Evolutionary conservation across 2,329 filamentous ascomycete species (phyloP).

Genomic region (Onygenales sp.): DNA sequence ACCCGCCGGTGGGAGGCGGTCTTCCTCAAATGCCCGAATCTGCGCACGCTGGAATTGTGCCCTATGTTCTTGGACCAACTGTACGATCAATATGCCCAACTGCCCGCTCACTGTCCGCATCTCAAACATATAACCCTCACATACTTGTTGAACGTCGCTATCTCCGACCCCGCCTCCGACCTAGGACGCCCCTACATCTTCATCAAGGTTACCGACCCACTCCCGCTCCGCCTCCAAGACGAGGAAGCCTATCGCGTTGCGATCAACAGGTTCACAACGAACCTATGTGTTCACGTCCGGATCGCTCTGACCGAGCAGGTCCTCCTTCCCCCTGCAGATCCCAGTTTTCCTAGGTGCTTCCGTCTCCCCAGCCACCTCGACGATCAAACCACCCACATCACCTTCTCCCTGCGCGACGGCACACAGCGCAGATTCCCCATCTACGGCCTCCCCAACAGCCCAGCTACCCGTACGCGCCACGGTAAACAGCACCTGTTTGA

Average conservation of each 20-base stretch:
- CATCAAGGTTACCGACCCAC: neutral
- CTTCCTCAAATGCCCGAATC: neutral
- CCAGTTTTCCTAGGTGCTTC: neutral
- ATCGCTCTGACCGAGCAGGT: neutral
- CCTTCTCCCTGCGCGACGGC: neutral
- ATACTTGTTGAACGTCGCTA: neutral
- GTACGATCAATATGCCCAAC: neutral
- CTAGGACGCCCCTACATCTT: neutral
- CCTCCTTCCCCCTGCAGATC: neutral
- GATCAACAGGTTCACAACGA: neutral
- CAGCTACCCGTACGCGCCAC: neutral
- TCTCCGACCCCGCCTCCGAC: no score
- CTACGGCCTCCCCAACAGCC: constrained; percentile 1
- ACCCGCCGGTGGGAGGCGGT: neutral
- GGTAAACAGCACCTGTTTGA: neutral
- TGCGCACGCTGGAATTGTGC: neutral
- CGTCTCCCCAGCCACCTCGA: neutral
- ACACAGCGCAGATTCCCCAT: neutral
- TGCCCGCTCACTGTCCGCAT: neutral
- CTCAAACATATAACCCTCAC: neutral
- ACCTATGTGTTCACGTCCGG: neutral
- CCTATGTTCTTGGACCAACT: neutral
- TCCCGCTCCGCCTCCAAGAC: neutral
- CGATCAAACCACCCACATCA: neutral
- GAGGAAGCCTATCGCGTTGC: neutral